Evolutionary conservation across 345 rosid species (phyloP).

Genomic region (Gossypium mustelinum): DNA sequence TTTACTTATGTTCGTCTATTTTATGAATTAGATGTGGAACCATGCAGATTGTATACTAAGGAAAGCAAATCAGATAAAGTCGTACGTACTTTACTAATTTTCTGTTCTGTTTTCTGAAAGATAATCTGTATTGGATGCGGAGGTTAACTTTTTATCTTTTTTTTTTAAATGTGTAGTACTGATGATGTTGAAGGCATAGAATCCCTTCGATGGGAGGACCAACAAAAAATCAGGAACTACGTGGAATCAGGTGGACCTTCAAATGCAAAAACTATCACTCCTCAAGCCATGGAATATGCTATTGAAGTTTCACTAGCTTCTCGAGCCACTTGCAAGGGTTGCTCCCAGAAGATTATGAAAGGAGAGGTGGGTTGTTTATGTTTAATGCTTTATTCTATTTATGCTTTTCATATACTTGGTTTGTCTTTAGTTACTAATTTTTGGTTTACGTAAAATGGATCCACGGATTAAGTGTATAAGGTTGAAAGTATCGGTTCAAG

Average conservation of each 20-base stretch:
- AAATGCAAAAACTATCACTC: slow-evolving; percentile 15
- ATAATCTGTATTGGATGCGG: background rate
- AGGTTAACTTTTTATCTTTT: slow-evolving; percentile 4
- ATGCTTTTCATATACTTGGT: background rate
- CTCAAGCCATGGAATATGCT: slow-evolving; percentile 37
- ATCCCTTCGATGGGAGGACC: slow-evolving; percentile 95
- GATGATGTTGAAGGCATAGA: slow-evolving; percentile 92
- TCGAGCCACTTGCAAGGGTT: slow-evolving; percentile 72
- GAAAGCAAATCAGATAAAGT: slow-evolving; percentile 75
- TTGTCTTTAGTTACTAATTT: background rate
- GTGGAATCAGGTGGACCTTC: slow-evolving; percentile 40
- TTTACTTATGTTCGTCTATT: slow-evolving; percentile 5
- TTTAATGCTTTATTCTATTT: background rate
- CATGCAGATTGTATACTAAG: slow-evolving; percentile 69
- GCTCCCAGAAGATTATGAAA: slow-evolving; percentile 71
- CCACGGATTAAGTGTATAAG: background rate
- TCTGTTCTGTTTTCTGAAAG: background rate
- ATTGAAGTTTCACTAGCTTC: slow-evolving; percentile 80
- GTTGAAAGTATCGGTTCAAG: background rate
- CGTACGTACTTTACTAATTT: slow-evolving; percentile 38
- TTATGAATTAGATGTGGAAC: slow-evolving; percentile 72
- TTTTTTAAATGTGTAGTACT: slow-evolving; percentile 32
- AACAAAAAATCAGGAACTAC: slow-evolving; percentile 65
- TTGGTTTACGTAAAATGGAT: background rate
- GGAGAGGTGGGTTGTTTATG: slow-evolving; percentile 58